Conservation (phyloP, 2,329 filamentous ascomycete genomes). For the Reticulascus tulasneorum region DNA sequence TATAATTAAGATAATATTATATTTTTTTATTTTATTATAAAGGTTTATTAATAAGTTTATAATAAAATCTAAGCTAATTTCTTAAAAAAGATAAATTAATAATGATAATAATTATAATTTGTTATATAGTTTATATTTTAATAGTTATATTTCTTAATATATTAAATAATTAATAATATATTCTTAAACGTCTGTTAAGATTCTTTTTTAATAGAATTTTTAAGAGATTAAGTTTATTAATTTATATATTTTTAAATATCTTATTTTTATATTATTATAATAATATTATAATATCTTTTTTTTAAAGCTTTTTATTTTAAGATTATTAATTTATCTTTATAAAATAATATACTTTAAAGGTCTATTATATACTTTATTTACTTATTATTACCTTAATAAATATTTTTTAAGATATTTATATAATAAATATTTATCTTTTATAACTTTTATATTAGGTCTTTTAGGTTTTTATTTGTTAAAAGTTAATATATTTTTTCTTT, state of each 20-base stretch:
- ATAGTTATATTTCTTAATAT: background rate
- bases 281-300: conserved; percentile 1
- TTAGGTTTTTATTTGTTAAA: background rate
- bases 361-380: background rate
- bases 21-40: background rate
- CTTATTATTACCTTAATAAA: background rate
- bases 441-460: background rate
- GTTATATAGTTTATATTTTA: background rate
- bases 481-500: background rate
- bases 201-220: background rate
- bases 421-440: no score
- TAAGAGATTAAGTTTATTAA: background rate
- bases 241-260: background rate
- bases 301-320: background rate
- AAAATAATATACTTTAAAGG: background rate
- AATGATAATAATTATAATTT: background rate
- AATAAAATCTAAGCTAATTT: background rate
- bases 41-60: background rate
- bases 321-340: background rate
- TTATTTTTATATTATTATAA: background rate
- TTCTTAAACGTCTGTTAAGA: background rate
- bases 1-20: background rate
- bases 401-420: background rate
- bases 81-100: conserved; percentile 1
- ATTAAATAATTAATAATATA: conserved; percentile 1